These are phyloP conservation scores for Inosperma sp. DNA, from an alignment of 768 basidiomycete genomes.

Conservation along the genomic window DNA sequence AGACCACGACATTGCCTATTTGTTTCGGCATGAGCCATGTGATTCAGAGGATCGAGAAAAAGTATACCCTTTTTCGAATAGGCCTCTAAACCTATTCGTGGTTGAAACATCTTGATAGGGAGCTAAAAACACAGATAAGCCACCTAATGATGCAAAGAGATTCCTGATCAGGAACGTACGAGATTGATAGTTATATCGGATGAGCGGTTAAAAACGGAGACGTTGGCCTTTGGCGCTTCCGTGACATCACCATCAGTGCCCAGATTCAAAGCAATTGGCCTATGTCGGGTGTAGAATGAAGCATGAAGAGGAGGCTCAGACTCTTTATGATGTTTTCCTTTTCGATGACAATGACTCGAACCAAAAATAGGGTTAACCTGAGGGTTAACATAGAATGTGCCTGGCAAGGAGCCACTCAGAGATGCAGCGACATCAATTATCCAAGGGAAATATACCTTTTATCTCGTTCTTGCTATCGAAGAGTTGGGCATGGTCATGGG, in stretches of 20 bases:
- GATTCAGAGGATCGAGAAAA: not conserved
- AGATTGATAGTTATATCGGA: constrained; percentile 40
- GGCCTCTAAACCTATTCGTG: constrained; percentile 37
- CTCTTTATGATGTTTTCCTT: constrained; percentile 19
- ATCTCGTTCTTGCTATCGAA: constrained; percentile 29
- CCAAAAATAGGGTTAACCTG: constrained; percentile 27
- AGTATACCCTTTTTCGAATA: constrained; percentile 34
- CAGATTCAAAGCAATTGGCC: constrained; percentile 34
- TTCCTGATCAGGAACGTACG: constrained; percentile 23
- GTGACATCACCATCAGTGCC: constrained; percentile 35
- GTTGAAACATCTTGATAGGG: constrained; percentile 28
- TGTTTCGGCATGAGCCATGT: not conserved
- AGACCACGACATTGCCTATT: constrained; percentile 35
- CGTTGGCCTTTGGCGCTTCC: constrained; percentile 30
- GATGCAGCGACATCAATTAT: not conserved
- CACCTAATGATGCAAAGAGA: not conserved
- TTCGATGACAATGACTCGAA: constrained; percentile 11
- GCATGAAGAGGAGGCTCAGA: constrained; percentile 33
- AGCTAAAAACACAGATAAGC: constrained; percentile 22
- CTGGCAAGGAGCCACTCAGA: constrained; percentile 19
- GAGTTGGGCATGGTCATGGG: constrained; percentile 32
- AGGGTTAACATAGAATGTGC: constrained; percentile 43
- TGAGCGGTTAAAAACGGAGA: constrained; percentile 33
- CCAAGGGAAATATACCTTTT: constrained; percentile 29
- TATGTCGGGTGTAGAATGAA: constrained; percentile 41